Percentiles rank a stretch among this genome's conserved stretches.
phyloP scores from a whole-genome alignment of 2,329 filamentous ascomycete species.

The Ramularia endophylla region DNA sequence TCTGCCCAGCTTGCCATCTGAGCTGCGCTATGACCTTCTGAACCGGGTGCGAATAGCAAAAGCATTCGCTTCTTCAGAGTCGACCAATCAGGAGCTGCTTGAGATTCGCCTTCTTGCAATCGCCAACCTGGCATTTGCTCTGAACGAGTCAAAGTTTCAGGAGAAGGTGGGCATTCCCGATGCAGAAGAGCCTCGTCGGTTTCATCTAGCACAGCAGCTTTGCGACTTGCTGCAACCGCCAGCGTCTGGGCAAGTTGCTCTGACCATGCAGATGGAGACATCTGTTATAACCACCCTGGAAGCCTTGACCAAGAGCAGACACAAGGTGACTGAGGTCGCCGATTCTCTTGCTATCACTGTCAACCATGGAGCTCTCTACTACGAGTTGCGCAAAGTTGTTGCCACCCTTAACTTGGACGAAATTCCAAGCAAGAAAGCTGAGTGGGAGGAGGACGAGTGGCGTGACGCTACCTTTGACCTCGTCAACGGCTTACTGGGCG shows the following conservation, averaged over 20 bases:
- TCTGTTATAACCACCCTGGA: conserved; percentile 77
- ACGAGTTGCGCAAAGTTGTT: conserved; percentile 85
- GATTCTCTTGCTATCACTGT: conserved; percentile 92
- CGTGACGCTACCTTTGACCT: conserved; percentile 85
- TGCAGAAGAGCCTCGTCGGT: conserved; percentile 77
- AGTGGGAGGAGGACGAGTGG: conserved; percentile 73
- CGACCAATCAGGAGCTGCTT: conserved; percentile 68
- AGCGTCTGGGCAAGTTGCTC: conserved; percentile 57
- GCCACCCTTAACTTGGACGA: conserved; percentile 64
- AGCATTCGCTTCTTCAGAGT: conserved; percentile 61
- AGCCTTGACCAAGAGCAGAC: conserved; percentile 72
- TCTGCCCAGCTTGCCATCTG: conserved; percentile 58
- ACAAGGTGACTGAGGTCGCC: conserved; percentile 73
- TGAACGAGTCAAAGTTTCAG: conserved; percentile 74
- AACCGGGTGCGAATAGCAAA: conserved; percentile 79
- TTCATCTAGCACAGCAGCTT: conserved; percentile 87
- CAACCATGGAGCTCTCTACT: conserved; percentile 91
- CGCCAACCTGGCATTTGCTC: conserved; percentile 85
- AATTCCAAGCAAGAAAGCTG: conserved; percentile 52
- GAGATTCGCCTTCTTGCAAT: conserved; percentile 74
- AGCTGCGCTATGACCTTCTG: conserved; percentile 76
- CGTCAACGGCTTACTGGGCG: conserved; percentile 67
- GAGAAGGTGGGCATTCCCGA: conserved; percentile 84
- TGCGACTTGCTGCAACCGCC: conserved; percentile 86
- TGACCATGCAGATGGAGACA: conserved; percentile 74